Evolutionary conservation across 106 monocot species (phyloP).

Genomic region (Phalaenopsis aphrodite): DNA sequence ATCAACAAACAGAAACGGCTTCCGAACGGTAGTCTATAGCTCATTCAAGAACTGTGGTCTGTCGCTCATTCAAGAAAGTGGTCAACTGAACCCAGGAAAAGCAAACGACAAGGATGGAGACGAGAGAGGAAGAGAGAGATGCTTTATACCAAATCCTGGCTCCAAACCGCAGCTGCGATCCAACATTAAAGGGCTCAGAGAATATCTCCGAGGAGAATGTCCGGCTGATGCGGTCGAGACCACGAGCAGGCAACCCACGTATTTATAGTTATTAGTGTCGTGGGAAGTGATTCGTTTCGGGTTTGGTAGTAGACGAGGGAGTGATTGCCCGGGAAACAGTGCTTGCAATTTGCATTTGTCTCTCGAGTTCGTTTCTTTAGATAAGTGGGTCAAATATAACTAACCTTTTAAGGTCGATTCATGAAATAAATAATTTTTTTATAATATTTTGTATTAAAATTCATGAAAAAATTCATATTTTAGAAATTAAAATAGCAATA

Average conservation of each 20-base stretch:
- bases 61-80: neutral
- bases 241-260: neutral
- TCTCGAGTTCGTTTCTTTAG: too few species aligned
- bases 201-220: neutral
- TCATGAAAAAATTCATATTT: too few species aligned
- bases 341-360: too few species aligned
- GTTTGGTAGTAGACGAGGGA: too few species aligned
- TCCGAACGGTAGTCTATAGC: neutral
- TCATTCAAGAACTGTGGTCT: neutral
- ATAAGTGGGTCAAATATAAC: too few species aligned
- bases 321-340: too few species aligned
- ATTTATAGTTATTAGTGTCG: neutral
- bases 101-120: neutral
- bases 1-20: neutral
- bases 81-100: neutral
- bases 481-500: too few species aligned
- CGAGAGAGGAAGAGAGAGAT: neutral
- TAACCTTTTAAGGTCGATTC: too few species aligned
- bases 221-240: neutral
- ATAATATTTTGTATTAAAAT: too few species aligned
- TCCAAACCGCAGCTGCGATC: neutral
- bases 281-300: too few species aligned
- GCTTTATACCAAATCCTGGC: neutral
- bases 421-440: too few species aligned
- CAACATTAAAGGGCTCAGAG: neutral